A percentile compares a stretch with the other conserved stretches of the same genome.
phyloP scores from a whole-genome alignment of 345 rosid species.

The Durio zibethinus region DNA sequence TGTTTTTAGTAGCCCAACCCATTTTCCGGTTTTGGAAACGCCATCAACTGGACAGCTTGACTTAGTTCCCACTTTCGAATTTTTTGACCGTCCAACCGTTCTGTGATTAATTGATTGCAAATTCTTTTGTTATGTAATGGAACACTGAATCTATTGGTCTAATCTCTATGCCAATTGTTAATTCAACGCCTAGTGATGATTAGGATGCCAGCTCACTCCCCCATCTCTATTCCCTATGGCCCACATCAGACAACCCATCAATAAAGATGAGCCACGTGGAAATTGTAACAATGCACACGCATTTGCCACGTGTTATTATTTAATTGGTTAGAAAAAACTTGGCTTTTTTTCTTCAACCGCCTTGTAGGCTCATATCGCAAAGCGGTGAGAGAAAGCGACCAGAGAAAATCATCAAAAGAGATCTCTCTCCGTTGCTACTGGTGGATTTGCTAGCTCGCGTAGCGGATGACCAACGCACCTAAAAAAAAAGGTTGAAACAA shows the following conservation, averaged over 20 bases:
- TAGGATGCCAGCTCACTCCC: neutral
- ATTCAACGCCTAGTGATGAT: neutral
- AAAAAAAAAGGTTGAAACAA: neutral
- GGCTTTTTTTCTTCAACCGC: neutral
- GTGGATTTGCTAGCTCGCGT: conserved; percentile 12
- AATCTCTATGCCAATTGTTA: neutral
- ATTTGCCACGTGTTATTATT: neutral
- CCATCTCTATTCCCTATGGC: neutral
- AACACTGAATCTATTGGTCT: neutral
- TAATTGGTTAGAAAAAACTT: neutral
- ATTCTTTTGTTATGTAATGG: neutral
- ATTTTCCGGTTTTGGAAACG: neutral
- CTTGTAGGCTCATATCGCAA: neutral
- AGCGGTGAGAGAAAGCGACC: neutral
- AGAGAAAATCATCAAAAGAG: neutral
- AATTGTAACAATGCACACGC: neutral
- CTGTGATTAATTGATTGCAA: neutral
- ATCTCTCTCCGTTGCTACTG: conserved; percentile 1
- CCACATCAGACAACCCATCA: neutral
- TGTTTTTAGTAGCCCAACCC: neutral
- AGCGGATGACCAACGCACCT: neutral
- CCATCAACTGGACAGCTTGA: neutral
- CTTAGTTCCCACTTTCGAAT: neutral
- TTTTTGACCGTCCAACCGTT: neutral
- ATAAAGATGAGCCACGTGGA: neutral